Evolutionary conservation across 345 rosid genomes (phyloP).

Genomic region (Pseudoturritis turrita): DNA sequence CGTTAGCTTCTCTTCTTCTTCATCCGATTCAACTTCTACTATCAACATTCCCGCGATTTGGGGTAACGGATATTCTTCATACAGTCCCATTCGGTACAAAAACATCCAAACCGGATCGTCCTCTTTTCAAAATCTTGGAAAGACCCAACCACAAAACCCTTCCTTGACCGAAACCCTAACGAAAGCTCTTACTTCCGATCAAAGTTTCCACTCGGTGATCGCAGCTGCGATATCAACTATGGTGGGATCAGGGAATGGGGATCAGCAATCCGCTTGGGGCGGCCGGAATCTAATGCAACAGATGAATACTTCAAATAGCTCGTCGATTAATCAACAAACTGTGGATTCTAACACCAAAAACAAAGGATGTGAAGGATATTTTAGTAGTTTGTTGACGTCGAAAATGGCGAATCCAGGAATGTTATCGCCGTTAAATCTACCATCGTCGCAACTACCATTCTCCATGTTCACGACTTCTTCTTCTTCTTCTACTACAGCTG

Average conservation of each 20-base stretch:
- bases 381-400: slow-evolving; percentile 36
- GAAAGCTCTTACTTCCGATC: slow-evolving; percentile 47
- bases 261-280: not conserved
- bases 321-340: not conserved
- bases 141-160: slow-evolving; percentile 31
- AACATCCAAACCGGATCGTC: slow-evolving; percentile 14
- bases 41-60: slow-evolving; percentile 33
- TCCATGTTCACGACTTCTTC: slow-evolving; percentile 32
- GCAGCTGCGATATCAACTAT: slow-evolving; percentile 59
- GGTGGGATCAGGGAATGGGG: slow-evolving; percentile 34
- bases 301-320: not conserved
- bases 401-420: slow-evolving; percentile 10
- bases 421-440: not conserved
- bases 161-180: slow-evolving; percentile 50
- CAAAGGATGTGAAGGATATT: slow-evolving; percentile 38
- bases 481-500: slow-evolving; percentile 25
- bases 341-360: slow-evolving; percentile 13
- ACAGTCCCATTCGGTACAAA: slow-evolving; percentile 4
- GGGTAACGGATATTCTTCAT: slow-evolving; percentile 32
- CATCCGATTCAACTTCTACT: slow-evolving; percentile 27
- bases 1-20: slow-evolving; percentile 37
- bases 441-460: slow-evolving; percentile 20
- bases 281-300: not conserved
- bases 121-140: slow-evolving; percentile 12
- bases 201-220: slow-evolving; percentile 46